These are phyloP conservation scores for Anisodus tanguticus DNA, from an alignment of 257 asterid species.

Conservation along the genomic window DNA sequence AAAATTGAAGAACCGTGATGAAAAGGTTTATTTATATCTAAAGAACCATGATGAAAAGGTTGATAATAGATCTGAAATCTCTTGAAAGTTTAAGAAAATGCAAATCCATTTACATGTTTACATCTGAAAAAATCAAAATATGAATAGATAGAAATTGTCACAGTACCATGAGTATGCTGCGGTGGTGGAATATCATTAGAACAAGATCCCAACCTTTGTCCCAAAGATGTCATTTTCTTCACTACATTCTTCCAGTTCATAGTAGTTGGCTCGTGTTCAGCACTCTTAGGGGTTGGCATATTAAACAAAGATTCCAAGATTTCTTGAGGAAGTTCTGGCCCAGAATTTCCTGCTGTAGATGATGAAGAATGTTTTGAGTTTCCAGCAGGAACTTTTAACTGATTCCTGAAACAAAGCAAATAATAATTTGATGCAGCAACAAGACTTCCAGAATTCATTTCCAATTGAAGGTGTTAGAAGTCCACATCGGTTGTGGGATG, in stretches of 20 bases:
- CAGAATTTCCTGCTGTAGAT: constrained; percentile 44
- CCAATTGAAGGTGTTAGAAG: constrained; percentile 19
- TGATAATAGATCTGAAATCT: constrained; percentile 23
- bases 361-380: constrained; percentile 43
- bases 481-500: not conserved
- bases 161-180: constrained; percentile 57
- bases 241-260: constrained; percentile 94
- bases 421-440: not conserved
- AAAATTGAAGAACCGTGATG: not conserved
- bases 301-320: constrained; percentile 80
- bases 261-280: constrained; percentile 72
- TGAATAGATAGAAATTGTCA: not conserved
- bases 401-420: constrained; percentile 55
- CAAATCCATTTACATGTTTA: constrained; percentile 14
- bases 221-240: constrained; percentile 72
- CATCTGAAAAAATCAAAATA: not conserved
- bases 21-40: not conserved
- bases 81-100: not conserved
- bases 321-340: constrained; percentile 69
- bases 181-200: constrained; percentile 45
- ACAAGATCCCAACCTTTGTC: constrained; percentile 52
- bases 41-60: not conserved
- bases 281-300: constrained; percentile 81
- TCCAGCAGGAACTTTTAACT: constrained; percentile 46
- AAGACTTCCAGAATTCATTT: constrained; percentile 20